Base-by-base conservation (phyloP, 768 basidiomycete genomes). In the Tremella yokohamensis region DNA sequence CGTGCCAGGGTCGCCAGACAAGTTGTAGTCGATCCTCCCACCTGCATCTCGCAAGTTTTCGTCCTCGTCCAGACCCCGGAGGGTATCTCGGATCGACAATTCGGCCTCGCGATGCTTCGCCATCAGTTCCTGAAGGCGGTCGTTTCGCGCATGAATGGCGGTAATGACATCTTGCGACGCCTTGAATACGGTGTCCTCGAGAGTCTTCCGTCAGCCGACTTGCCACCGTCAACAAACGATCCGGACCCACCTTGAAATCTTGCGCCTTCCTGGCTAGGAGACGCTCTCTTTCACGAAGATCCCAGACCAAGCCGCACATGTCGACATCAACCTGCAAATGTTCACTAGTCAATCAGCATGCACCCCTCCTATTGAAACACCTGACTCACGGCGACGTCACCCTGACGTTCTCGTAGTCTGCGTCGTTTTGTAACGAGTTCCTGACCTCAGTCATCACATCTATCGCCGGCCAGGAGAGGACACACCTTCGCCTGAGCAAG, bases 251-350 rank as follows among this genome's bases (percentile, higher is more conserved):
- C 40, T 64, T 63, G 15, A 67, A 49, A 15, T 72, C 64, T 13
- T 56, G 52, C 3, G 60, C 70, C 42, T 56, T 61, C 40, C 55
- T 38, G 3, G 62, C 52, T 8, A 72, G 55, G 18, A 64, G 55
- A 16, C 45, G 60, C 47, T 72, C 70, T 20, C 58, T 16, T 18
- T 56, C 49, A 18, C 67, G 57, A 6, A 72, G 52, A 22, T 72
- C 65, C 3, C 55, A 53, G 2, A 72, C 62, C 7, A 61, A 55
- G 15, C 57, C 22, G 38, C 63, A 63, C 58, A 72, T 58, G 50
- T 72, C 63, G 11, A 72, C 70, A 45, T 72, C 70, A 6, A 72
- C 53, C 18, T 51, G 56, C 1, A 72, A 63, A 37, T 72, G 61
- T 20, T 68, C 61, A n/a, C 70, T 72, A 57, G 38, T 29, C 4